Base-by-base conservation (phyloP, 129 eudicot genomes). In the Pseudognaphalium luteoalbum region DNA sequence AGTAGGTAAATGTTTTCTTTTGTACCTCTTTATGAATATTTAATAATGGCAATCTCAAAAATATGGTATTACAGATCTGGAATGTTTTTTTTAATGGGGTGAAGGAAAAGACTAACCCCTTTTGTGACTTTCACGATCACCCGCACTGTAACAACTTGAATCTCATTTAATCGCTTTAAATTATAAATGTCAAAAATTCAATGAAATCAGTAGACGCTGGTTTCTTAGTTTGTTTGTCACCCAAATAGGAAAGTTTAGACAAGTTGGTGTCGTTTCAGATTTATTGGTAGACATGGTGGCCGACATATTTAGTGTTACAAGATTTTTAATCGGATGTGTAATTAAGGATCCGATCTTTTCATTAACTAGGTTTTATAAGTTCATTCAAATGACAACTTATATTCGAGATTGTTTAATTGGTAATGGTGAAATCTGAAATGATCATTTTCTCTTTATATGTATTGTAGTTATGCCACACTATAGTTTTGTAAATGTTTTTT, bases 1-100 rank as follows among this genome's bases (percentile, higher is more conserved):
- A 33, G 82, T 63, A 41, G 68, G 65, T 35, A 67, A 61, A 20
- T 61, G 57, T 14, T 72, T 64, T 78, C 77, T 60, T 50, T 71
- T 78, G 41, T 59, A 32, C 61, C 64, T 77, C 39, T 68, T 68
- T 33, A 60, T 76, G 29, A 54, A 77, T 68, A 50, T 39, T 41
- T 9, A 28, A 21, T 41, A 3, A 28, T 2, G 42, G 32, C 47
- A 17, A 21, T 42, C 44, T 44, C 41, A 56, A 77, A 67, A 42
- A 56, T 47, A 41, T 44, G 50, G 76, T 69, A 42, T 58, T 71
- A 16, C 61, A 25, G 28, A 25, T 25, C 28, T 25, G 28, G 28
- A 25, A 25, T 25, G 0, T 25, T 25, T 25, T 25, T 25, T 25
- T 25, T 25, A 25, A 25, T 25, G 28, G 28, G 28, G 28, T 25